phyloP scores from a whole-genome alignment of 2,329 filamentous ascomycete species.

The Cordyceps cateniannulata region DNA sequence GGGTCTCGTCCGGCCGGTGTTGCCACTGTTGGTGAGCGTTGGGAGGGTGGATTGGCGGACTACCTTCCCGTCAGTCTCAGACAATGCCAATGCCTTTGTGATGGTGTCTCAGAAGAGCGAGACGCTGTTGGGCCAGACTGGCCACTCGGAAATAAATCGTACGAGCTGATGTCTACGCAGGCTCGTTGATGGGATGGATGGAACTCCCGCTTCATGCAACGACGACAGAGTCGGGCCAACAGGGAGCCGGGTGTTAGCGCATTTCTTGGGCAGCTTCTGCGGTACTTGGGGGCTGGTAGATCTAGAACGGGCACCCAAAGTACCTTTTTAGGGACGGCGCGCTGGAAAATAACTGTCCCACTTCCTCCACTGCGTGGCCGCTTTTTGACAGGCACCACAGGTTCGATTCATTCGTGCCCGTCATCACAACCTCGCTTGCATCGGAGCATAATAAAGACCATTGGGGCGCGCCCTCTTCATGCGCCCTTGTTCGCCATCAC shows the following conservation, averaged over 20 bases:
- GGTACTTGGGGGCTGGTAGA: too few relatives aligned
- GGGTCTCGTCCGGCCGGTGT: background rate
- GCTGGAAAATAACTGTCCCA: too few relatives aligned
- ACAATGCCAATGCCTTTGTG: background rate
- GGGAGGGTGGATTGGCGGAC: too few relatives aligned
- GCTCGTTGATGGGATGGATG: background rate
- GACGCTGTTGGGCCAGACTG: background rate
- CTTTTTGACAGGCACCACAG: background rate
- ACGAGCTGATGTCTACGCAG: background rate
- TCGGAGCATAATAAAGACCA: slow-evolving; percentile 8
- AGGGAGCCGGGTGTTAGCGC: background rate
- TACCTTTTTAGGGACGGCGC: too few relatives aligned
- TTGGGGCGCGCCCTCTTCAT: background rate
- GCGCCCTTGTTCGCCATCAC: background rate
- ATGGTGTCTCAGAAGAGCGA: background rate
- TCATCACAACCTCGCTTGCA: slow-evolving; percentile 1
- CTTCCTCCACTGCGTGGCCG: background rate
- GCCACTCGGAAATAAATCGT: background rate
- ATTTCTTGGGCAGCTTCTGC: background rate
- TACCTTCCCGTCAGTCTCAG: background rate
- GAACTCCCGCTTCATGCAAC: background rate
- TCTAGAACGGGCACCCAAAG: too few relatives aligned
- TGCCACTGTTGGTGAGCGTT: too few relatives aligned
- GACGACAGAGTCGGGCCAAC: background rate
- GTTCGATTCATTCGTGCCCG: background rate